Base-by-base conservation (phyloP, 1,284 basidiomycete genomes). In the Veloboletus limbatus region DNA sequence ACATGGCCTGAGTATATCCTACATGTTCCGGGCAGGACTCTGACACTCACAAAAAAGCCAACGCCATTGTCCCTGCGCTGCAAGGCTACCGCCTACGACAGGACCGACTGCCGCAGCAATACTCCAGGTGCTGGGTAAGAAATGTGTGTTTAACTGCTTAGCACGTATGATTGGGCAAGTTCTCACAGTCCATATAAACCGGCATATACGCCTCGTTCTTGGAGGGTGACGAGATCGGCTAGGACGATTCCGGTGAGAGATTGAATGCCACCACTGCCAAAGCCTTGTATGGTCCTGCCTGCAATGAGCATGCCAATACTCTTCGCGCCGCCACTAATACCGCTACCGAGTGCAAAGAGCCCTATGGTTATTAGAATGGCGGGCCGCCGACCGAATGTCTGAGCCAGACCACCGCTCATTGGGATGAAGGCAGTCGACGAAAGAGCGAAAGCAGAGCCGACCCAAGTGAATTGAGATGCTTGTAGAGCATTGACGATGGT, bases 301-400 rank as follows among this genome's bases (percentile, higher is more conserved):
- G 59, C 62, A 36, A 71, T 68, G 26, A 75, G 56, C 63, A 64
- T 66, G 20, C 58, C 63, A 65, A 73, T 70, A 30, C 40, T 64
- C 25, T 59, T 57, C 0, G 73, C 71, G 3, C 67, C 61, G 17
- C 70, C 71, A 34, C 68, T 72, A 3, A 75, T 41, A 0, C 63
- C 67, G 10, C 69, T 68, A 1, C 55, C 55, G n/a, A 57, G 43
- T 13, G 46, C 45, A 44, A 10, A 70, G 66, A 40, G 70, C 66
- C 74, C 76, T 8, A 76, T 33, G 45, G 78, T 72, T 4, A 74
- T 40, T 11, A 62, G 25, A 9, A 77, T 59, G 16, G 71, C 55
- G 2, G 67, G 59, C 37, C 69, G 65, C 2, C 74, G 55, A 6
- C 73, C 72, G 37, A 73, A 72, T 7, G 69, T 57, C 49, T 70